Evolutionary conservation across 1,284 basidiomycete species (phyloP), one percentile per base, ranked within the genome.

Genomic region (Sphagnurus paluster): DNA sequence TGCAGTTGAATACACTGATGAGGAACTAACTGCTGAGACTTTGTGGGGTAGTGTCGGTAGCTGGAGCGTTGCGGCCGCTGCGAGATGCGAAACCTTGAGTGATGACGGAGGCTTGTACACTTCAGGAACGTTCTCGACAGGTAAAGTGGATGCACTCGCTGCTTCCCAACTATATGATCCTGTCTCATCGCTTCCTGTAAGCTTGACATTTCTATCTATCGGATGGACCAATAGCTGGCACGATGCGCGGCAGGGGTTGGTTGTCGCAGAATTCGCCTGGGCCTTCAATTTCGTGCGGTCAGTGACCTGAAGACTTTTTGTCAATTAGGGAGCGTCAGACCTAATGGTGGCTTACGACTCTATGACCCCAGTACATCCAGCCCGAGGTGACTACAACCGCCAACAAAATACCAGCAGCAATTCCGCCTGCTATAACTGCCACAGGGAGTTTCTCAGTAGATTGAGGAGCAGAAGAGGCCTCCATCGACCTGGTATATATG

Each of bases 341-440:
- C n/a, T n/a, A n/a, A n/a, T n/a, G n/a, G n/a, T n/a, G n/a, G n/a
- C n/a, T n/a, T n/a, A n/a, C n/a, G n/a, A n/a, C n/a, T n/a, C n/a
- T n/a, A n/a, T 61, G 65, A 13, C 75, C 72, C 79, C 80, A 81
- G 50, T 67, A 71, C 23, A 69, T 62, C 77, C 77, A 84, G 16
- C 62, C 64, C 29, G 73, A 49, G 5, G 74, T 71, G 5, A 66
- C 63, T 4, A 67, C 52, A 7, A 79, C 47, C 5, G 76, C 78
- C 13, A 82, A 62, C 7, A 71, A 43, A 19, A 71, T 67, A 14
- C 80, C 80, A 2, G 65, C 79, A 2, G 58, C 64, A 1, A 70
- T 63, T 2, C 79, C 80, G 7, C 79, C 79, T 5, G 67, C 75
- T 51, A 82, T 76, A 5, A 76, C 73, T 13, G 58, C 73, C 13